Conservation (phyloP, 2,329 filamentous ascomycete species). For the Huntiella decipiens region DNA sequence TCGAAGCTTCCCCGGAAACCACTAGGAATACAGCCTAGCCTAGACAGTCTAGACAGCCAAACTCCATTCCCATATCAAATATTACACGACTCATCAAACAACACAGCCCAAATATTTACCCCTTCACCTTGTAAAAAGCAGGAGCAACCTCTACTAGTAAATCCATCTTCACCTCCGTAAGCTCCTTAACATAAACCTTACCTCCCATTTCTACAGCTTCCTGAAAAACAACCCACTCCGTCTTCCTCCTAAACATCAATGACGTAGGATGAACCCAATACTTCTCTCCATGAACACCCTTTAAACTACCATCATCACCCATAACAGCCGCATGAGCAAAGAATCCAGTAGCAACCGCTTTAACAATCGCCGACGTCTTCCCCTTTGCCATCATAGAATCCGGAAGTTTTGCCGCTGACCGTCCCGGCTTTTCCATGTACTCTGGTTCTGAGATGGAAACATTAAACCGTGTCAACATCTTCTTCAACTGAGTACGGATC, state of each 20-base stretch:
- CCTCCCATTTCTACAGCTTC: constrained; percentile 76
- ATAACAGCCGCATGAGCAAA: constrained; percentile 88
- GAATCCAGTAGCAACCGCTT: constrained; percentile 45
- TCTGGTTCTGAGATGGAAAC: constrained; percentile 48
- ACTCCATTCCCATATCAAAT: no score
- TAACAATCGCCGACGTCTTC: neutral
- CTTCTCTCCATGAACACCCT: constrained; percentile 61
- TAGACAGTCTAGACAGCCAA: no score
- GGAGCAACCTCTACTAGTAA: constrained; percentile 84
- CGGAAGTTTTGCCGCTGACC: neutral
- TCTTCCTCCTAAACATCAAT: constrained; percentile 89
- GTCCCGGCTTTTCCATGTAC: neutral
- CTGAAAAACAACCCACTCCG: constrained; percentile 90
- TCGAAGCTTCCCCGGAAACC: no score
- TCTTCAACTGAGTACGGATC: constrained; percentile 67
- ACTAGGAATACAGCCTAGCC: no score
- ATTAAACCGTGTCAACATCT: constrained; percentile 73
- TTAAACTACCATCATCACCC: constrained; percentile 82
- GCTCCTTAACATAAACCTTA: constrained; percentile 78
- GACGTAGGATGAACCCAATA: constrained; percentile 82
- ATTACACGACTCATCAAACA: no score
- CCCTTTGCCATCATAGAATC: neutral
- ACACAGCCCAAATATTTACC: neutral
- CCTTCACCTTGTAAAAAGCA: constrained; percentile 50
- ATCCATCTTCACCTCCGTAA: constrained; percentile 83